Percentiles rank a stretch among this genome's conserved stretches.
Conservation (phyloP, 495 filamentous ascomycete species). For the Penicillium steckii region DNA sequence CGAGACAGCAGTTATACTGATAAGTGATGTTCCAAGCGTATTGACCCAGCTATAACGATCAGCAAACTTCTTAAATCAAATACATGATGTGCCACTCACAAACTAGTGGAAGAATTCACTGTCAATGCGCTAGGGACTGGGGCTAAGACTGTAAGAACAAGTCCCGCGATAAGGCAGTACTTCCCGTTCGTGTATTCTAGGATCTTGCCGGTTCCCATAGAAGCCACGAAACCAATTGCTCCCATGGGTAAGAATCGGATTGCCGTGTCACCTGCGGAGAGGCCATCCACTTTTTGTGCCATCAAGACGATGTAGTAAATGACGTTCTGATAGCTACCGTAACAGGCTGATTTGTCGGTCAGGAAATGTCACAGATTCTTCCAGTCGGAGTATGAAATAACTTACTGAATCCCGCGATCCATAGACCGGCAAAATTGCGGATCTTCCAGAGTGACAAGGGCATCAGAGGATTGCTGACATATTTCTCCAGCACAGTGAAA, state of each 20-base stretch:
- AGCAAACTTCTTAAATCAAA: background rate
- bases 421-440: slow-evolving; percentile 37
- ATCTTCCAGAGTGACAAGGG: slow-evolving; percentile 35
- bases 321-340: slow-evolving; percentile 39
- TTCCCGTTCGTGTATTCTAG: slow-evolving; percentile 40
- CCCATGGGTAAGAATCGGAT: slow-evolving; percentile 39
- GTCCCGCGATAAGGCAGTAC: slow-evolving; percentile 29
- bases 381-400: background rate
- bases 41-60: slow-evolving; percentile 32
- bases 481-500: slow-evolving; percentile 36
- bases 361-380: slow-evolving; percentile 3
- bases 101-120: slow-evolving; percentile 21
- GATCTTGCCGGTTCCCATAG: slow-evolving; percentile 34
- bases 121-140: slow-evolving; percentile 34
- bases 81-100: slow-evolving; percentile 19
- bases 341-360: slow-evolving; percentile 26
- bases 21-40: slow-evolving; percentile 32
- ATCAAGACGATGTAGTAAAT: slow-evolving; percentile 41
- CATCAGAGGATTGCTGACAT: slow-evolving; percentile 36
- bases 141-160: slow-evolving; percentile 30
- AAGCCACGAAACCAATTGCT: slow-evolving; percentile 33
- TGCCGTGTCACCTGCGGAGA: slow-evolving; percentile 33
- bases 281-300: slow-evolving; percentile 33
- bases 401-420: slow-evolving; percentile 40
- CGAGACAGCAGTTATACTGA: slow-evolving; percentile 40